phyloP scores from a whole-genome alignment of 2,329 filamentous ascomycete species.

The Colletotrichum coccodes region DNA sequence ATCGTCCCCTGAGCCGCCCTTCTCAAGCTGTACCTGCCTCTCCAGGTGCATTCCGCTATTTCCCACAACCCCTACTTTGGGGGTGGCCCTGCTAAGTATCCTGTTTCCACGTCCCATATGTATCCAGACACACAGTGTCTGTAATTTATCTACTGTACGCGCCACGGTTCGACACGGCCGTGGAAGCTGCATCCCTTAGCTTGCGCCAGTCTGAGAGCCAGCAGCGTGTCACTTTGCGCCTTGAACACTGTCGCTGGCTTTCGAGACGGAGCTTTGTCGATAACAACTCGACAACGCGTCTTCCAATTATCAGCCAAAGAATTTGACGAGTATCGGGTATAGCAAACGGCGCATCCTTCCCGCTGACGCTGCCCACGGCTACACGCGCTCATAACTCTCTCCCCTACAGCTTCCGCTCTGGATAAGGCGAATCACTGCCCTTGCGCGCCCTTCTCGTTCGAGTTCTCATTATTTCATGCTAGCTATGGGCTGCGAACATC shows the following conservation, averaged over 20 bases:
- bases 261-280: not conserved
- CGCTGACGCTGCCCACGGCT: not conserved
- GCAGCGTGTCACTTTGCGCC: slow-evolving; percentile 13
- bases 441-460: not conserved
- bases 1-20: too few relatives aligned
- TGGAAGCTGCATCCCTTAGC: slow-evolving; percentile 23
- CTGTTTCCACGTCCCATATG: not conserved
- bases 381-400: not conserved
- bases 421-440: not conserved
- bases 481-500: slow-evolving; percentile 21
- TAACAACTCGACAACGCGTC: not conserved
- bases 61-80: not conserved
- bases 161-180: not conserved
- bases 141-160: not conserved
- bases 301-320: not conserved
- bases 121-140: not conserved
- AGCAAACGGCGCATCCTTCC: not conserved
- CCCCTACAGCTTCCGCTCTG: not conserved
- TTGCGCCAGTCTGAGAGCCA: not conserved
- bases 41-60: not conserved
- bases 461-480: not conserved
- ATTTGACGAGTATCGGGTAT: not conserved
- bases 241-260: not conserved
- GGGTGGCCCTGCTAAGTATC: not conserved
- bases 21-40: not conserved